These are phyloP conservation scores for Dimargaris cristalligena DNA, from an alignment of 192 early-diverging fungal genomes.

Conservation along the genomic window DNA sequence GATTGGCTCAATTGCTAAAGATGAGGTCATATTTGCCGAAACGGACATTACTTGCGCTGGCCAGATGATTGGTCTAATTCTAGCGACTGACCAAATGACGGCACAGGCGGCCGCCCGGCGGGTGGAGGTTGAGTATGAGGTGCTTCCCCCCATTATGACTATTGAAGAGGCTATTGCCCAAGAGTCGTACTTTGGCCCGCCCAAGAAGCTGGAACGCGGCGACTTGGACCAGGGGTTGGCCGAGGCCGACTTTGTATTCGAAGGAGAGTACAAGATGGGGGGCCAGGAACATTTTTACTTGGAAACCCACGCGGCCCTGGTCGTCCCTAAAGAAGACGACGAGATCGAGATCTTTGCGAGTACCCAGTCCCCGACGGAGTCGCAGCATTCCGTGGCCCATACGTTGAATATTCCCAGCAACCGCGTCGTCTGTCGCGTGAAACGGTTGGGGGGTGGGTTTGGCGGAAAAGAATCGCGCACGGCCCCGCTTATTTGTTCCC, in stretches of 20 bases:
- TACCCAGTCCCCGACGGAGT: constrained; percentile 63
- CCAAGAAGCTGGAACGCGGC: constrained; percentile 37
- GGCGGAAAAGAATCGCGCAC: constrained; percentile 65
- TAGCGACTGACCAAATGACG: constrained; percentile 44
- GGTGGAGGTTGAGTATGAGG: constrained; percentile 59
- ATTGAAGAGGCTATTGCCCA: constrained; percentile 63
- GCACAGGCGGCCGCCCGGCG: constrained; percentile 51
- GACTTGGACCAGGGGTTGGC: constrained; percentile 38
- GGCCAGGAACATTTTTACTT: constrained; percentile 80
- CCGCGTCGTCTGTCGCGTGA: constrained; percentile 56
- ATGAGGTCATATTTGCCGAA: constrained; percentile 71
- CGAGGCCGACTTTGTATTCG: constrained; percentile 30
- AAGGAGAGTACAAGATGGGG: constrained; percentile 35
- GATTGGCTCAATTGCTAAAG: constrained; percentile 36
- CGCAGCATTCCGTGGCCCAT: constrained; percentile 49
- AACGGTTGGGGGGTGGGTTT: constrained; percentile 79
- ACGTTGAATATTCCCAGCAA: constrained; percentile 53
- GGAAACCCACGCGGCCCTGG: constrained; percentile 52
- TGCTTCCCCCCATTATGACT: constrained; percentile 48
- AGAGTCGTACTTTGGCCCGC: constrained; percentile 39
- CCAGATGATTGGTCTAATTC: constrained; percentile 62
- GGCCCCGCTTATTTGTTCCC: constrained; percentile 38
- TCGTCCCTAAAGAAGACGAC: constrained; percentile 59
- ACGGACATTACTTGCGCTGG: constrained; percentile 45
- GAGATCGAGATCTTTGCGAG: constrained; percentile 66